Percentiles rank a stretch among this genome's conserved stretches.
phyloP scores from a whole-genome alignment of 495 filamentous ascomycete species.

The Aspergillus kassunensis region DNA sequence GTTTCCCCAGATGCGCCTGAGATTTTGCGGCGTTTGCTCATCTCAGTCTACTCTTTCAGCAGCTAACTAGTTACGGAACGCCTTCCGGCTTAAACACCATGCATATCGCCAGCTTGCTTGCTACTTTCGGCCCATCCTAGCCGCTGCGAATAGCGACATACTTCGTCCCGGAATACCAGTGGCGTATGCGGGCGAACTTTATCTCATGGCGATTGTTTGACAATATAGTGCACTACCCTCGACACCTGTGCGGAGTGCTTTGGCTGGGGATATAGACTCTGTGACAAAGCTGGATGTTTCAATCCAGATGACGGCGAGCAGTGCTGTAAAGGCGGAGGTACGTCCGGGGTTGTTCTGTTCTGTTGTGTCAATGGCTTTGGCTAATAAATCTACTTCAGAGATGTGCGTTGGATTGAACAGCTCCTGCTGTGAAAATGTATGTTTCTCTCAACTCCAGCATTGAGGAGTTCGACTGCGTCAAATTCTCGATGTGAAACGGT shows the following conservation, averaged over 20 bases:
- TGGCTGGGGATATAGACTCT: constrained; percentile 4
- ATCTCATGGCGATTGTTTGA: neutral
- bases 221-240: neutral
- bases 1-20: neutral
- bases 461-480: no score
- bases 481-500: no score
- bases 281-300: constrained; percentile 9
- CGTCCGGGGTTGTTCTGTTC: no score
- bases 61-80: no score
- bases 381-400: neutral
- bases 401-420: constrained; percentile 4
- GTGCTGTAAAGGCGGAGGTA: constrained; percentile 11
- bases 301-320: constrained; percentile 6
- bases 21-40: no score
- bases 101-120: neutral
- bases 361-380: neutral
- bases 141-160: neutral
- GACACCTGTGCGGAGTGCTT: constrained; percentile 11
- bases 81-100: neutral
- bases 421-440: neutral
- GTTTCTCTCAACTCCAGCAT: neutral
- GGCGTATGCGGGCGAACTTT: neutral
- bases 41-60: no score
- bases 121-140: neutral
- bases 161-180: neutral